Base-by-base conservation (phyloP, 1,139 yeast species). In the Saccharomyces hybrid region DNA sequence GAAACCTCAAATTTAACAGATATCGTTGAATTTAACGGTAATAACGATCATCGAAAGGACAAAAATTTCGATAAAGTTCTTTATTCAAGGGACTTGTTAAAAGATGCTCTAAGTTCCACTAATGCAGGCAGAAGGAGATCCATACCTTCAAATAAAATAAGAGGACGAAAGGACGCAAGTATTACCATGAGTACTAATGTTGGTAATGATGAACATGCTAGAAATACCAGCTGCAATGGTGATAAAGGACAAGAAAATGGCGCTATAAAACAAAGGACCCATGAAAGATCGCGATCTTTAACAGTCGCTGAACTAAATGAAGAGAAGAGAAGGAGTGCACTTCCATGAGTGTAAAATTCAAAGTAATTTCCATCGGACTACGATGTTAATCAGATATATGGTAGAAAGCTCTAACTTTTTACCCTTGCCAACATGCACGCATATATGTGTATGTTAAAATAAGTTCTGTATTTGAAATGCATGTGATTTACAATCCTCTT, bases 41-140 rank as follows among this genome's bases (percentile, higher is more conserved):
- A 47, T n/a, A 38, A 19, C 11, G 19, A 23, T 38, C 13, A 9
- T 7, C 25, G 19, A 16, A 38, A 38, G 44, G 13, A 38, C 13
- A 13, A 38, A 38, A 9, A 38, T 11, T 9, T 3, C 5, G n/a
- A 7, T 16, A 19, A 16, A 19, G 26, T 19, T 19, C 26, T 38
- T 19, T 52, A 49, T 46, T 58, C 61, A 11, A 54, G 56, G 44
- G 53, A 54, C 19, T 47, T 58, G 16, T 48, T 58, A 32, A 56
- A 55, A 42, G 57, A 58, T 25, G 58, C 55, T 7, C 48, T 58
- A 29, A 14, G 25, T 13, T 26, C 31, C 11, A 46, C 23, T 25
- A 47, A 47, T 47, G 32, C n/a, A 44, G 52, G 52, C 11, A 50
- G 52, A 50, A 50, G 52, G 31, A 47, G 52, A 4, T 50, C 52